Evolutionary conservation across 2,329 filamentous ascomycete genomes (phyloP).

Genomic region (Paecilomyces dactylethromorphus): DNA sequence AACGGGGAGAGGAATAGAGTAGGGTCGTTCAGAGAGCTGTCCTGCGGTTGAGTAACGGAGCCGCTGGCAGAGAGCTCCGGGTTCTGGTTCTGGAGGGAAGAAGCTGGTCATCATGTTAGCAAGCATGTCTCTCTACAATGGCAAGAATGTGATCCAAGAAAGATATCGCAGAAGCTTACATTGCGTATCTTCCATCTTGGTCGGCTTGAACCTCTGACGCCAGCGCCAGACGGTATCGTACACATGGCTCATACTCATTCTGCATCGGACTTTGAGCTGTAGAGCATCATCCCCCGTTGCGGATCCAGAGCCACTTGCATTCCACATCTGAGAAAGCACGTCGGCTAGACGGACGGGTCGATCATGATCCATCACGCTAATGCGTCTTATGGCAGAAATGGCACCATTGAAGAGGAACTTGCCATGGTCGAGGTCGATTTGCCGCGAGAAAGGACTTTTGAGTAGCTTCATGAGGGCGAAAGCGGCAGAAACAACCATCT

Average conservation of each 20-base stretch:
- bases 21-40: constrained; percentile 23
- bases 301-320: constrained; percentile 33
- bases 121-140: background rate
- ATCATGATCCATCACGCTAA: constrained; percentile 57
- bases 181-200: constrained; percentile 57
- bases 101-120: background rate
- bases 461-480: constrained; percentile 59
- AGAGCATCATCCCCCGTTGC: constrained; percentile 34
- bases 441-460: constrained; percentile 54
- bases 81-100: constrained; percentile 23
- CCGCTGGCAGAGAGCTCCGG: constrained; percentile 27
- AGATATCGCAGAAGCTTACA: constrained; percentile 44
- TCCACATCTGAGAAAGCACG: constrained; percentile 60
- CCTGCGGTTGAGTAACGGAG: constrained; percentile 19
- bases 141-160: background rate
- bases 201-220: constrained; percentile 58
- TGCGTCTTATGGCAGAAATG: constrained; percentile 51
- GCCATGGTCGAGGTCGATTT: constrained; percentile 49
- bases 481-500: constrained; percentile 58
- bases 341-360: constrained; percentile 57
- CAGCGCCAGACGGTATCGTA: constrained; percentile 63
- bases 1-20: constrained; percentile 27
- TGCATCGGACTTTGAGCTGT: constrained; percentile 56
- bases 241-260: constrained; percentile 60
- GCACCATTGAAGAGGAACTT: constrained; percentile 52